Evolutionary conservation across 306 rosid species (phyloP).

Genomic region (Arachis stenosperma): DNA sequence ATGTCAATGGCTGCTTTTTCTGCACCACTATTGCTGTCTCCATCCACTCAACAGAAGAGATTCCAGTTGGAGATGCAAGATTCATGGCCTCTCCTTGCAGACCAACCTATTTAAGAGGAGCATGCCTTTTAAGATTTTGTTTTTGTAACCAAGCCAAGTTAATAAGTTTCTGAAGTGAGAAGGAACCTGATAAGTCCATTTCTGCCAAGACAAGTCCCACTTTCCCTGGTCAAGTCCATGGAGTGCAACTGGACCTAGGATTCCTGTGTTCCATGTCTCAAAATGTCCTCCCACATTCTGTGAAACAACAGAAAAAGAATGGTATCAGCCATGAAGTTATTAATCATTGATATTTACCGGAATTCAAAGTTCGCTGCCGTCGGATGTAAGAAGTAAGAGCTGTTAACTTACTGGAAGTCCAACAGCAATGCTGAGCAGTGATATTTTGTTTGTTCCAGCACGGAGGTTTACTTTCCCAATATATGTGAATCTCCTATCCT

Average conservation of each 20-base stretch:
- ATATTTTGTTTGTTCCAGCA: constrained; percentile 84
- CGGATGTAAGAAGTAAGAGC: constrained; percentile 28
- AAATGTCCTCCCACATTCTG: constrained; percentile 97
- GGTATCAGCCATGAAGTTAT: constrained; percentile 13
- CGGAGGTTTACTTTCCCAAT: constrained; percentile 76
- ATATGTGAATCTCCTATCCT: constrained; percentile 79
- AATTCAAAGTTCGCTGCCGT: constrained; percentile 18
- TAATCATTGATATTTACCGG: constrained; percentile 3
- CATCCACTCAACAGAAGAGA: constrained; percentile 90
- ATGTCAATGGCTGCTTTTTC: constrained; percentile 82
- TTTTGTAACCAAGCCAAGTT: constrained; percentile 10
- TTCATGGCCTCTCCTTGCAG: constrained; percentile 96
- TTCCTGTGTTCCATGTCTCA: constrained; percentile 95
- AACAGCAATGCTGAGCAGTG: constrained; percentile 92
- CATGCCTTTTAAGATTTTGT: constrained; percentile 25
- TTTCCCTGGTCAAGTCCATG: constrained; percentile 94
- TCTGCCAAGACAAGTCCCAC: constrained; percentile 89
- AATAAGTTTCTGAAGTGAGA: constrained; percentile 34
- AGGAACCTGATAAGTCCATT: constrained; percentile 95
- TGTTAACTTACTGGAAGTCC: constrained; percentile 86
- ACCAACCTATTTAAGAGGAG: constrained; percentile 67
- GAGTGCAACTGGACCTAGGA: constrained; percentile 94
- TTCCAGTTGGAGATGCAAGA: constrained; percentile 73
- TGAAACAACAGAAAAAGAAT: constrained; percentile 29
- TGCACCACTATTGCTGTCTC: constrained; percentile 65